phyloP scores from a whole-genome alignment of 768 basidiomycete genomes.

The Heimioporus sp. region DNA sequence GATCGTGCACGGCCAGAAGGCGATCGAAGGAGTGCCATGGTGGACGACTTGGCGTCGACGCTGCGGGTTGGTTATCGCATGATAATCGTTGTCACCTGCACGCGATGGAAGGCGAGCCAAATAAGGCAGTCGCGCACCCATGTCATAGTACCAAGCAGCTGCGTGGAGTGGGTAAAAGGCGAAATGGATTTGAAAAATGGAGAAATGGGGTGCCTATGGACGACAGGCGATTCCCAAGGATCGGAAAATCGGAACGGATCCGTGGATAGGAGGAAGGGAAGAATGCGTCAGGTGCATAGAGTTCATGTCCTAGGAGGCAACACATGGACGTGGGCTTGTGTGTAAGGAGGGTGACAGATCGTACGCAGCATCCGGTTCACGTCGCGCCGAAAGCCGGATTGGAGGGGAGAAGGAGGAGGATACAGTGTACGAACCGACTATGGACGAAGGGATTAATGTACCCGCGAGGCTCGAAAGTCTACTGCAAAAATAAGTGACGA shows the following conservation, averaged over 20 bases:
- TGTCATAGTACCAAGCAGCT: background rate
- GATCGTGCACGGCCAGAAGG: too few relatives aligned
- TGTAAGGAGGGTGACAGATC: too few relatives aligned
- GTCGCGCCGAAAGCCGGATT: too few relatives aligned
- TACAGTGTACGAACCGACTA: background rate
- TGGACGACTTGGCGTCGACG: background rate
- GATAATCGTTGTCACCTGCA: background rate
- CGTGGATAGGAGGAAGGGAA: background rate
- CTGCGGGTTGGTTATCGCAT: background rate
- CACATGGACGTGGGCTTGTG: background rate
- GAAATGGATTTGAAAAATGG: slow-evolving; percentile 5
- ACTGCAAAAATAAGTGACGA: slow-evolving; percentile 24
- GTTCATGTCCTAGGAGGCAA: background rate
- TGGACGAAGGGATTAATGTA: background rate
- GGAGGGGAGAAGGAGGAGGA: background rate
- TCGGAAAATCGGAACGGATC: slow-evolving; percentile 14
- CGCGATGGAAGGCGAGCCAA: background rate
- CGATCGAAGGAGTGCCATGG: background rate
- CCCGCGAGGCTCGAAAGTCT: slow-evolving; percentile 14
- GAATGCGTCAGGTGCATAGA: background rate
- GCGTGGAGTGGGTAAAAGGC: slow-evolving; percentile 1
- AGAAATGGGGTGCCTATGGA: slow-evolving; percentile 6
- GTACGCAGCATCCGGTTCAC: too few relatives aligned
- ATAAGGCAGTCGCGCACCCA: slow-evolving; percentile 7
- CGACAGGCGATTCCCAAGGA: slow-evolving; percentile 3